phyloP scores from a whole-genome alignment of 345 rosid genomes.

The Pugionium cornutum region DNA sequence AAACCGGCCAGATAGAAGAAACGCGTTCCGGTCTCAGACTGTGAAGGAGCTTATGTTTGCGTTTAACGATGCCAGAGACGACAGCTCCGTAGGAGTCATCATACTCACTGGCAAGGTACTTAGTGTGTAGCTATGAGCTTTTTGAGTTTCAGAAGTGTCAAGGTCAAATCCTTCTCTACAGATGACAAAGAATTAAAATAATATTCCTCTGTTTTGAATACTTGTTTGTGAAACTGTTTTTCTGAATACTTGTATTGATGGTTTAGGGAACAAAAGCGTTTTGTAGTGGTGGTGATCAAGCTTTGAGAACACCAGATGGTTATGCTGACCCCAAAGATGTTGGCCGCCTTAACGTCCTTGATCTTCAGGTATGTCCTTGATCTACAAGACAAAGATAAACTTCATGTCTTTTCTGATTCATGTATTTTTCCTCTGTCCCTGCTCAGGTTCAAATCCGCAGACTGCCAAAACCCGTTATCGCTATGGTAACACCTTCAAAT shows the following conservation, averaged over 20 bases:
- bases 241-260: slow-evolving; percentile 18
- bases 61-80: slow-evolving; percentile 84
- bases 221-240: slow-evolving; percentile 1
- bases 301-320: slow-evolving; percentile 68
- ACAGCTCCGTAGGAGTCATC: slow-evolving; percentile 71
- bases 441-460: slow-evolving; percentile 84
- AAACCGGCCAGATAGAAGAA: slow-evolving; percentile 79
- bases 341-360: slow-evolving; percentile 80
- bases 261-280: slow-evolving; percentile 85
- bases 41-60: slow-evolving; percentile 76
- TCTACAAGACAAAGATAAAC: slow-evolving; percentile 12
- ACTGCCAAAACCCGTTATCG: slow-evolving; percentile 94
- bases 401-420: background rate
- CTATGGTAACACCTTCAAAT: slow-evolving; percentile 59
- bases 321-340: slow-evolving; percentile 72
- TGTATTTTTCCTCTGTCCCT: slow-evolving; percentile 7
- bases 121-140: slow-evolving; percentile 6
- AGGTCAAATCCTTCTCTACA: slow-evolving; percentile 2
- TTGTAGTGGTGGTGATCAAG: slow-evolving; percentile 94
- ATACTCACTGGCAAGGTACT: slow-evolving; percentile 87
- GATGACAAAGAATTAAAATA: background rate
- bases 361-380: slow-evolving; percentile 62
- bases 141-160: background rate
- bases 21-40: slow-evolving; percentile 79
- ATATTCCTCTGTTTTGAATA: slow-evolving; percentile 1